Percentiles rank a stretch among this genome's conserved stretches.
phyloP scores from a whole-genome alignment of 345 rosid genomes.

The Salix exigua region DNA sequence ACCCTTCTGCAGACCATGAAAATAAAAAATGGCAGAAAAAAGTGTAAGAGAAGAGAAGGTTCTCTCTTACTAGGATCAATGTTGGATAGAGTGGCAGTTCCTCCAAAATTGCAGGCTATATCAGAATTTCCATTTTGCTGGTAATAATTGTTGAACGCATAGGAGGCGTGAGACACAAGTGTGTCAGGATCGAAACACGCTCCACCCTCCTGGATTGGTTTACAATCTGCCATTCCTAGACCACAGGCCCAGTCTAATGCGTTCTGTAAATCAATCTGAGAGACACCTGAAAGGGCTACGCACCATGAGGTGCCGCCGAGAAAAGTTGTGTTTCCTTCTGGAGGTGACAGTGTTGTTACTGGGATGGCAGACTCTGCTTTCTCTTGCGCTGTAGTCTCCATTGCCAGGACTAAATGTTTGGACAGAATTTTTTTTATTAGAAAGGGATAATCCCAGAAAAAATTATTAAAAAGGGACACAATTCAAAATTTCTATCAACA shows the following conservation, averaged over 20 bases:
- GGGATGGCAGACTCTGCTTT: conserved; percentile 44
- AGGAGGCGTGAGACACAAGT: conserved; percentile 30
- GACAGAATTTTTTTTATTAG: background rate
- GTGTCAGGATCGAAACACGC: conserved; percentile 22
- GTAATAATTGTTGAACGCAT: conserved; percentile 29
- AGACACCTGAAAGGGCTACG: conserved; percentile 61
- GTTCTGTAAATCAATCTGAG: conserved; percentile 69
- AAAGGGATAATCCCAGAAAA: background rate
- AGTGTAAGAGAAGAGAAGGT: background rate
- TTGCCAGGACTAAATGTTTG: conserved; percentile 4
- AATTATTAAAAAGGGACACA: no score
- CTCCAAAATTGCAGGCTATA: conserved; percentile 35
- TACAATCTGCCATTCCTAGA: conserved; percentile 52
- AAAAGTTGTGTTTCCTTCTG: conserved; percentile 89
- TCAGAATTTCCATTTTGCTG: conserved; percentile 35
- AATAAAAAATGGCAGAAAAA: background rate
- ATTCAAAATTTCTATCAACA: background rate
- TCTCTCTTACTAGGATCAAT: conserved; percentile 20
- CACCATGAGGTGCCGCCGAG: conserved; percentile 80
- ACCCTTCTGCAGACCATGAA: background rate
- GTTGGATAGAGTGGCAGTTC: conserved; percentile 18
- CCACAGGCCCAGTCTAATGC: conserved; percentile 99
- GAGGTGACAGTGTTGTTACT: conserved; percentile 44
- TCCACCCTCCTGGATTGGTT: conserved; percentile 18
- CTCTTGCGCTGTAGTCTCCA: conserved; percentile 27